Conservation (phyloP, 2,329 filamentous ascomycete species). For the Venturiaceae sp. region DNA sequence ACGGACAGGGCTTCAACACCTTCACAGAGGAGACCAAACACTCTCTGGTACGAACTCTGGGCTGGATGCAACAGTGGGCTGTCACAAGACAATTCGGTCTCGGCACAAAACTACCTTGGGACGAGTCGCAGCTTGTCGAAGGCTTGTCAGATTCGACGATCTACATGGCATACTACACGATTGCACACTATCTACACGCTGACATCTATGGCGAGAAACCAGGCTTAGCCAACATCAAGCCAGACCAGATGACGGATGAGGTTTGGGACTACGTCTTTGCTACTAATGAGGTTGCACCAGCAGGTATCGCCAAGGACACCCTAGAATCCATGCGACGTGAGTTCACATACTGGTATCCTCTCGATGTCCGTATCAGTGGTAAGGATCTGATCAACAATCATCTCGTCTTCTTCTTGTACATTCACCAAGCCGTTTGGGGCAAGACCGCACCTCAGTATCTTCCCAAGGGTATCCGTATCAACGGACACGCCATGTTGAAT, state of each 20-base stretch:
- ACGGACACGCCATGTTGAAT: conserved; percentile 89
- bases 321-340: conserved; percentile 77
- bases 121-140: conserved; percentile 82
- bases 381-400: conserved; percentile 94
- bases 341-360: conserved; percentile 94
- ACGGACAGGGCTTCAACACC: conserved; percentile 59
- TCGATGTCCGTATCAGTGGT: conserved; percentile 79
- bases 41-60: conserved; percentile 69
- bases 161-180: conserved; percentile 68
- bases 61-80: conserved; percentile 94
- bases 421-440: conserved; percentile 82
- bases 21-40: conserved; percentile 53
- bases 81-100: conserved; percentile 86
- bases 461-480: conserved; percentile 76
- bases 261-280: conserved; percentile 96
- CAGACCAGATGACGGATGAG: conserved; percentile 87
- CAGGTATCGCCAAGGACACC: conserved; percentile 62
- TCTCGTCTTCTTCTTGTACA: conserved; percentile 91
- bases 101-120: conserved; percentile 92
- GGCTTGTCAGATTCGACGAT: conserved; percentile 85
- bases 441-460: conserved; percentile 58
- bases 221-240: conserved; percentile 58
- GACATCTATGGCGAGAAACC: conserved; percentile 75
- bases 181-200: conserved; percentile 58
- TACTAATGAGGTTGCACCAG: conserved; percentile 58